Evolutionary conservation across 1,139 yeast species (phyloP).

Genomic region (Debaryomycetaceae sp.): DNA sequence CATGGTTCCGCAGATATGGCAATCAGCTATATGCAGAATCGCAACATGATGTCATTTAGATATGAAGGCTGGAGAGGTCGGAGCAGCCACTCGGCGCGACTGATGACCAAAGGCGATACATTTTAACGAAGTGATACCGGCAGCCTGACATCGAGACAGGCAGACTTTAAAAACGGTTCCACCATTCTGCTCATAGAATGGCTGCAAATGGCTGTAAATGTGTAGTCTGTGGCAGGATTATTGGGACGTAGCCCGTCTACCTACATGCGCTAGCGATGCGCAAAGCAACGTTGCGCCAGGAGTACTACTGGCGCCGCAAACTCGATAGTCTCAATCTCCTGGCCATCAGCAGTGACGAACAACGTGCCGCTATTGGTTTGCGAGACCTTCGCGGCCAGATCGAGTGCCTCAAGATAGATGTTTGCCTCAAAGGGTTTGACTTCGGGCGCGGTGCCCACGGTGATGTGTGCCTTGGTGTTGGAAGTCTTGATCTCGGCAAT

Average conservation of each 20-base stretch:
- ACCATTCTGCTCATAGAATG: no score
- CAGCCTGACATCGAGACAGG: no score
- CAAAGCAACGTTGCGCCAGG: conserved; percentile 6
- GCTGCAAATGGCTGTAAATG: no score
- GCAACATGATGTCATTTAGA: no score
- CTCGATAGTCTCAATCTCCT: not conserved
- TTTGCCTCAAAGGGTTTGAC: conserved; percentile 45
- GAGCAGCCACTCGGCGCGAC: no score
- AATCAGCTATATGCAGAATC: no score
- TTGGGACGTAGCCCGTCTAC: not conserved
- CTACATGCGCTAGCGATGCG: conserved; percentile 1
- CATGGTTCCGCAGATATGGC: no score
- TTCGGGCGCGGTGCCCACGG: conserved; percentile 59
- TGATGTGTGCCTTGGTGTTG: conserved; percentile 54
- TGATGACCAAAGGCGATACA: no score
- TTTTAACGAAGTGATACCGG: no score
- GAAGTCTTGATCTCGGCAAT: conserved; percentile 10
- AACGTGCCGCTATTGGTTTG: not conserved
- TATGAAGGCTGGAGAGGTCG: no score
- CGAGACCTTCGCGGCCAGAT: conserved; percentile 3
- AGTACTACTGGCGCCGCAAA: conserved; percentile 2
- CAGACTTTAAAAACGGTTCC: no score
- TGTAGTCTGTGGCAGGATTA: no score
- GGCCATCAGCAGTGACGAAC: not conserved
- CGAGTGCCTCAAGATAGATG: not conserved